Percentiles rank a stretch among this genome's conserved stretches.
Evolutionary conservation across 1,284 basidiomycete species (phyloP).

Genomic region (Tilletia walkeri): DNA sequence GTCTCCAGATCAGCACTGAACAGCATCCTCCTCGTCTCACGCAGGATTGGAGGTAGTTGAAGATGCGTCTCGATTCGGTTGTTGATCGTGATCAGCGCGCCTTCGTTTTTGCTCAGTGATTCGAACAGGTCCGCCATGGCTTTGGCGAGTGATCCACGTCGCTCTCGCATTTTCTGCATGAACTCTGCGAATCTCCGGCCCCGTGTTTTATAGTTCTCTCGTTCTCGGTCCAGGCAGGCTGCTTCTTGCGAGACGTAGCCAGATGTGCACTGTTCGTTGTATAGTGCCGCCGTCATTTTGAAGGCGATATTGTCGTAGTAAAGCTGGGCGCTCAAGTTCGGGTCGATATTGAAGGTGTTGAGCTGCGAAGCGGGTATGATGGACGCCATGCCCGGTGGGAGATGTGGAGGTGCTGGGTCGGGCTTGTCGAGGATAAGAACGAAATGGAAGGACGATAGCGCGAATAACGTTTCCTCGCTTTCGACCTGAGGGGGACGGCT

Average conservation of each 20-base stretch:
- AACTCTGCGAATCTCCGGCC: constrained; percentile 24
- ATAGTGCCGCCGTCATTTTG: constrained; percentile 53
- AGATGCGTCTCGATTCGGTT: constrained; percentile 46
- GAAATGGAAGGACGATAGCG: constrained; percentile 45
- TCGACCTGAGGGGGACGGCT: not conserved
- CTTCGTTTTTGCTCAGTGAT: constrained; percentile 13
- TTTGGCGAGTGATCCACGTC: not conserved
- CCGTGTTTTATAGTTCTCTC: constrained; percentile 43
- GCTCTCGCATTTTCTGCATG: constrained; percentile 7
- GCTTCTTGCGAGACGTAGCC: constrained; percentile 43
- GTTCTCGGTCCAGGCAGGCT: constrained; percentile 35
- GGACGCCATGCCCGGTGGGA: constrained; percentile 6
- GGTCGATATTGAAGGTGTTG: constrained; percentile 34
- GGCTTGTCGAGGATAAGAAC: constrained; percentile 52
- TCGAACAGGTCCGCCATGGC: constrained; percentile 17
- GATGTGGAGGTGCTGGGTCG: constrained; percentile 34
- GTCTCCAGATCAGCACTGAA: constrained; percentile 45
- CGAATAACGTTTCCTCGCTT: too few species aligned
- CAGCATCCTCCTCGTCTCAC: constrained; percentile 32
- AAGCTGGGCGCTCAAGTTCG: constrained; percentile 40
- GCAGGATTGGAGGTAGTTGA: constrained; percentile 49
- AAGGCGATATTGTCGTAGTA: constrained; percentile 53
- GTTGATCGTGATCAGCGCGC: constrained; percentile 47
- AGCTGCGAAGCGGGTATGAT: constrained; percentile 11
- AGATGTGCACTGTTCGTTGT: constrained; percentile 40